Conservation (phyloP, 2,329 filamentous ascomycete genomes). For the Fusarium sp. region DNA sequence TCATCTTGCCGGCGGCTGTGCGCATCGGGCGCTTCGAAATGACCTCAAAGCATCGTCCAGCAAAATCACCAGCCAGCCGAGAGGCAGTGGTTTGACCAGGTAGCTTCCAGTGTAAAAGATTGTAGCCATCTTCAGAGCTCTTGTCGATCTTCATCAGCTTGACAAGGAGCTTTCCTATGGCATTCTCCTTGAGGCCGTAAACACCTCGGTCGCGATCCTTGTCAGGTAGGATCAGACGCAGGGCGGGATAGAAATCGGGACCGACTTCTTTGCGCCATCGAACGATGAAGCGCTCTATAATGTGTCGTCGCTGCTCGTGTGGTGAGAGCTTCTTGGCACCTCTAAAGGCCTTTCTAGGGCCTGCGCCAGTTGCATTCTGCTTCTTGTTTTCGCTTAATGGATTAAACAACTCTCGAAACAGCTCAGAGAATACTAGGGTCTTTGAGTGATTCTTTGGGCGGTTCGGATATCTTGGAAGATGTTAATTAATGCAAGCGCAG, state of each 20-base stretch:
- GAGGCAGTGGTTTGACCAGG: constrained; percentile 75
- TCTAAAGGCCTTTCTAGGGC: constrained; percentile 69
- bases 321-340: constrained; percentile 72
- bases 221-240: constrained; percentile 91
- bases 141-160: constrained; percentile 93
- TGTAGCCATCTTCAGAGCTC: constrained; percentile 88
- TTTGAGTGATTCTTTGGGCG: constrained; percentile 83
- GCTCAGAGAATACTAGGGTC: constrained; percentile 84
- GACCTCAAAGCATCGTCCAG: constrained; percentile 87
- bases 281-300: constrained; percentile 88
- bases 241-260: constrained; percentile 90
- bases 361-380: constrained; percentile 70
- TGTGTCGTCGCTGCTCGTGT: constrained; percentile 81
- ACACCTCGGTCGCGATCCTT: constrained; percentile 93
- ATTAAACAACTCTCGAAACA: constrained; percentile 85
- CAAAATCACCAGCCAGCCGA: constrained; percentile 88
- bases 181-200: constrained; percentile 94
- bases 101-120: constrained; percentile 90
- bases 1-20: constrained; percentile 80
- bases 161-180: constrained; percentile 90
- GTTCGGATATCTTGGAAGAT: constrained; percentile 78
- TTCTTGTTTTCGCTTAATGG: constrained; percentile 84
- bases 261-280: constrained; percentile 91
- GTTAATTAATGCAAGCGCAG: constrained; percentile 31
- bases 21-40: constrained; percentile 86